These are phyloP conservation scores for Podospora comata DNA, from an alignment of 495 filamentous ascomycete species.

Conservation along the genomic window DNA sequence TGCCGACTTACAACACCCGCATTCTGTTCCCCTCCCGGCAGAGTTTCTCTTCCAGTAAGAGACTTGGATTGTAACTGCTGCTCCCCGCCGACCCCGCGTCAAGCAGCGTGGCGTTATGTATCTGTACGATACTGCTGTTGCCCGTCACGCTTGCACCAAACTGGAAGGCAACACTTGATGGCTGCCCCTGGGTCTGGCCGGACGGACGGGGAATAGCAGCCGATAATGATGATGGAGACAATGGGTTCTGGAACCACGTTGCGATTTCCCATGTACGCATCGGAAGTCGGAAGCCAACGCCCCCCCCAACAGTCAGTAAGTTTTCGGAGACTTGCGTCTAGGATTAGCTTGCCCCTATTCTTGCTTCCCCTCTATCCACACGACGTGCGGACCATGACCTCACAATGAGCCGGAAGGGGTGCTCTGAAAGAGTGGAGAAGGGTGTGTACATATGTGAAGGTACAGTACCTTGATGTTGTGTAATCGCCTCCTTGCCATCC, in stretches of 20 bases:
- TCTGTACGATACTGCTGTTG: constrained; percentile 4
- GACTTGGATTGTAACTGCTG: not conserved
- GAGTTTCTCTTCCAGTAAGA: not conserved
- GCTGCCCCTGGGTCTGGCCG: not conserved
- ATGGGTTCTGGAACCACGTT: not conserved
- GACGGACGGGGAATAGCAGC: not conserved
- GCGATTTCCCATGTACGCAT: not conserved
- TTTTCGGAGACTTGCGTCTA: not conserved
- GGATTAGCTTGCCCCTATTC: not conserved
- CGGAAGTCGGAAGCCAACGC: not conserved
- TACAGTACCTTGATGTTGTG: not conserved
- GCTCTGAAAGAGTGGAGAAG: not conserved
- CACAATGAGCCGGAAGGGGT: not conserved
- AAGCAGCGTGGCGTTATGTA: constrained; percentile 1
- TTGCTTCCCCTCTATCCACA: not conserved
- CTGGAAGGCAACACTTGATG: not conserved
- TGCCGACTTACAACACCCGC: not conserved
- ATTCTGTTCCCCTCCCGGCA: not conserved
- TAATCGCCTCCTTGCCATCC: not conserved
- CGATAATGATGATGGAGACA: not conserved
- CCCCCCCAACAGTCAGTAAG: not conserved
- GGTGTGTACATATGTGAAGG: not conserved
- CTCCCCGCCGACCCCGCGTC: not conserved
- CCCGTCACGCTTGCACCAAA: not conserved
- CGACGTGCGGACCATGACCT: not conserved